Evolutionary conservation across 495 filamentous ascomycete species (phyloP).

Genomic region (Lophiotrema nucula): DNA sequence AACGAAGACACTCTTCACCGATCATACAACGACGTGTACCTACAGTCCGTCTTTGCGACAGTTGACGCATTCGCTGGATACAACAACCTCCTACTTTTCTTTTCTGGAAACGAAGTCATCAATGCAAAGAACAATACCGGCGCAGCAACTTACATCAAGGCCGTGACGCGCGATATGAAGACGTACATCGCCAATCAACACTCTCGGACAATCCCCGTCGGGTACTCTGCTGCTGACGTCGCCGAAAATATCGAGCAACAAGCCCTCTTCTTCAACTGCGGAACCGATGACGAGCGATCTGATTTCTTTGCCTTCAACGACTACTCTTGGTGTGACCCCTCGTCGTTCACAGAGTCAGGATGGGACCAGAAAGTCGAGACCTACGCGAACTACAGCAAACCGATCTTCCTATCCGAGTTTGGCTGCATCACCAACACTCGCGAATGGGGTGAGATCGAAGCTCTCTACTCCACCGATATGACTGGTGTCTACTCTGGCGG

Average conservation of each 20-base stretch:
- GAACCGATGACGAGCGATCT: slow-evolving; percentile 63
- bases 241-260: slow-evolving; percentile 82
- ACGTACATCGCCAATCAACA: slow-evolving; percentile 71
- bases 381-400: slow-evolving; percentile 84
- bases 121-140: slow-evolving; percentile 73
- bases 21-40: slow-evolving; percentile 89
- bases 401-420: slow-evolving; percentile 93
- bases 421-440: slow-evolving; percentile 82
- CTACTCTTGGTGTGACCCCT: slow-evolving; percentile 92
- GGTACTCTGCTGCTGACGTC: slow-evolving; percentile 88
- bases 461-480: slow-evolving; percentile 83
- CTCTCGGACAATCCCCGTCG: slow-evolving; percentile 78
- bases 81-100: slow-evolving; percentile 87
- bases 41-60: slow-evolving; percentile 90
- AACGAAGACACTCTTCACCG: slow-evolving; percentile 47
- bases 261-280: slow-evolving; percentile 92
- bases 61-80: slow-evolving; percentile 85
- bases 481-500: slow-evolving; percentile 90
- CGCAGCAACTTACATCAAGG: slow-evolving; percentile 86
- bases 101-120: slow-evolving; percentile 96
- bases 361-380: slow-evolving; percentile 90
- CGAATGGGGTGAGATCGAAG: slow-evolving; percentile 71
- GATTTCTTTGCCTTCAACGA: slow-evolving; percentile 99
- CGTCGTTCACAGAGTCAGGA: slow-evolving; percentile 71
- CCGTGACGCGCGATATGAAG: slow-evolving; percentile 86